Base-by-base conservation (phyloP, 2,329 filamentous ascomycete genomes). In the Nannizziopsis barbatae region DNA sequence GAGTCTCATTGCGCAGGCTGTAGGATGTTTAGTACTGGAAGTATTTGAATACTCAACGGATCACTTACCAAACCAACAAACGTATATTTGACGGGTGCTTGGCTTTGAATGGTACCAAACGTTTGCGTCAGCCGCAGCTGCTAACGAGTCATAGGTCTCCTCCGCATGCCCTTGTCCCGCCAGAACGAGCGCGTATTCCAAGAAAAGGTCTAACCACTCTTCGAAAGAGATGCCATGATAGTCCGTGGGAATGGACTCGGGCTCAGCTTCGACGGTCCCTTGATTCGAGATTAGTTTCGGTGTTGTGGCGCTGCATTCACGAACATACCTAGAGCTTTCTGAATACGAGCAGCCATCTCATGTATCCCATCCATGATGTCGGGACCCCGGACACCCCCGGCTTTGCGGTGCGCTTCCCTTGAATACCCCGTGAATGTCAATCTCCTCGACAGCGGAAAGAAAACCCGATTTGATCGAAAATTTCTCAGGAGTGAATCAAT, bases 131-230 rank as follows among this genome's bases (percentile, higher is more conserved):
- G 81, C 75, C 1, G 86, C 86, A 5, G 84, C 80, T 52, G 88
- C 80, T 56, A 93, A 82, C 6, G 87, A 79, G 44, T 83, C 79
- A 62, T 95, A 95, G 44, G 86, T 82, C 53, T 86, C 81, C 37
- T 81, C 75, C 11, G 76, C 71, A 42, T 83, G 78, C 31, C 81
- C 81, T 15, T 74, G 70, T 37, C 79, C 76, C 6, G 88, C 84
- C 30, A 92, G 75, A 4, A 82, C 74, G 42, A 95, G 74, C 2
- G 88, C 84, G 61, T 93, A 93, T 59, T 92, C 85, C 32, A 93
- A 75, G 61, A 98, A 95, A 0, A 95, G 75, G 56, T 93, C 85
- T 2, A 95, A 75, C 92, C 92, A 98, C 41, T 80, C 76, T 50
- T 81, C 74, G 60, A 96, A 95, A 0, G 80, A 71, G 41, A 96